Percentiles rank a stretch among this genome's conserved stretches.
These are phyloP conservation scores for Boletus reticuloceps DNA, from an alignment of 768 basidiomycete genomes.

Conservation along the genomic window DNA sequence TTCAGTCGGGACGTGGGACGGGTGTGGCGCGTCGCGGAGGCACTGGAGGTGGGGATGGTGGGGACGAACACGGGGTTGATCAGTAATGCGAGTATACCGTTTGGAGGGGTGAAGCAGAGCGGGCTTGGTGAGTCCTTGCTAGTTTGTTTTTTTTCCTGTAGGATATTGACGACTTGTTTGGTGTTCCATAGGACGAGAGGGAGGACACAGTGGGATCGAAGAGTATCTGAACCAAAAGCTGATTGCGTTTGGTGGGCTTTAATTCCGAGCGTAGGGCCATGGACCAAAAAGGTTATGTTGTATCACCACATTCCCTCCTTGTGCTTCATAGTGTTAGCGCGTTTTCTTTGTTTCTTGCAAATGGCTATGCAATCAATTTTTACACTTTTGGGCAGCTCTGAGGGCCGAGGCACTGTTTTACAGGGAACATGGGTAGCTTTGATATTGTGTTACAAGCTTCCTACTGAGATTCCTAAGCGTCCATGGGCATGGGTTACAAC, in stretches of 20 bases:
- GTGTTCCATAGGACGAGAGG: conserved; percentile 62
- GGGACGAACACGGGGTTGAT: conserved; percentile 80
- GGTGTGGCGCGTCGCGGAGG: conserved; percentile 93
- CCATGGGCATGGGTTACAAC: not conserved
- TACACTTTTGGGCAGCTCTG: too few species aligned
- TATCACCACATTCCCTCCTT: not conserved
- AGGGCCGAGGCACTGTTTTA: too few species aligned
- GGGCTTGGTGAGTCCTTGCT: conserved; percentile 49
- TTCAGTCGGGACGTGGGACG: conserved; percentile 84
- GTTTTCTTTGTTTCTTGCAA: too few species aligned
- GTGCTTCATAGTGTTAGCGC: not conserved
- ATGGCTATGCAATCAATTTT: too few species aligned
- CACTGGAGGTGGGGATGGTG: conserved; percentile 91
- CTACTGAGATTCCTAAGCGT: too few species aligned
- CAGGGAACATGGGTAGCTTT: too few species aligned
- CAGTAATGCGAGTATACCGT: conserved; percentile 78
- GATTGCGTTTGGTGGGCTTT: conserved; percentile 77
- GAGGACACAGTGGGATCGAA: conserved; percentile 76
- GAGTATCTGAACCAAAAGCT: conserved; percentile 85
- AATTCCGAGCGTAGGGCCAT: conserved; percentile 1
- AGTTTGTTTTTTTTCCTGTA: not conserved
- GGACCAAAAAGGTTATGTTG: not conserved
- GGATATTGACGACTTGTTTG: not conserved
- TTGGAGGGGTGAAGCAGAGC: conserved; percentile 91
- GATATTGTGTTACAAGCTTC: too few species aligned